Evolutionary conservation across 129 eudicot species (phyloP), one percentile per base, ranked within the genome.

Genomic region (Pulicaria dysenterica): DNA sequence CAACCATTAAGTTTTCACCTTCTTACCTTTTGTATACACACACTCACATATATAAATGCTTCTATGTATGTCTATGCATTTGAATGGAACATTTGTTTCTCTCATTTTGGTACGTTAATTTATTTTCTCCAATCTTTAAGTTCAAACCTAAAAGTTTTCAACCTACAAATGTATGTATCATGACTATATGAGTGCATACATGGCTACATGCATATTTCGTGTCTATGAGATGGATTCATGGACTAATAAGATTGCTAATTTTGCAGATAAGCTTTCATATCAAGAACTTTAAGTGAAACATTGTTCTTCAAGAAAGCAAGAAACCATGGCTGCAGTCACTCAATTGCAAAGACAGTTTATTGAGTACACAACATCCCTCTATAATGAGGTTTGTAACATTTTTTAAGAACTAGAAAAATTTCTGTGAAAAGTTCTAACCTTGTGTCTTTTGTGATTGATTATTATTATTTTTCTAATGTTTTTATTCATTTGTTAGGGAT

Each of bases 291-390:
- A 62, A 70, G 45, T 9, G n/a, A 55, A 49, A 14, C 45, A 42
- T n/a, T 5, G 13, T 76, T 46, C 31, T 68, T 58, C 45, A 17
- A n/a, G n/a, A 66, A 67, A 43, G 58, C 49, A 75, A 76, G 75
- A 58, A 70, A 42, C 64, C 36, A 78, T 78, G 82, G 77, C 77
- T 61, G 42, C 77, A n/a, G 82, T 78, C 3, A 2, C 47, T 83
- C 91, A 80, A 82, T 75, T 90, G 87, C 96, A 87, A 82, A 87
- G 91, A 58, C 87, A 84, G 51, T 83, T 84, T 83, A 63, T 87
- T 24, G 94, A 90, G 16, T 87, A 85, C 81, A 48, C 83, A 45
- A 61, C 80, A 13, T 84, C 88, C 54, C 74, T 86, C 75, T 87
- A 86, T 70, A 78, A 71, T 17, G 93, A 90, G 90, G 96, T 90